Evolutionary conservation across 495 filamentous ascomycete genomes (phyloP), one percentile per base, ranked within the genome.

Genomic region (Podospora pseudopauciseta): DNA sequence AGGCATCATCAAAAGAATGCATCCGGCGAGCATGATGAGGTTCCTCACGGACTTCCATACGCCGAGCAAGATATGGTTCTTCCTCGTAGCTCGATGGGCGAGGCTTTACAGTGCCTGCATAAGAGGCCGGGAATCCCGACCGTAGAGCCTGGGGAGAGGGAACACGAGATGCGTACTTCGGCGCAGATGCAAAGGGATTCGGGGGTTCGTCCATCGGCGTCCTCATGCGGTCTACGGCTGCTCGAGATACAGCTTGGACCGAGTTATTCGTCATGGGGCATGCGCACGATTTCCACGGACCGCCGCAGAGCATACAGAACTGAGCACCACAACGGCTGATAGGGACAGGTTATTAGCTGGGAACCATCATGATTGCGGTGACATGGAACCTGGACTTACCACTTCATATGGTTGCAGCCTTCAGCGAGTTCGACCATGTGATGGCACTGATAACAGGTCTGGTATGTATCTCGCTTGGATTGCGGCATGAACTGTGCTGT

Each of bases 371-470:
- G 16, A 32, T 44, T 53, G 30, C 16, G n/a, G 55, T 53, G 69
- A 56, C 65, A 18, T 16, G n/a, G 26, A 32, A 78, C 3, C 16
- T 32, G 28, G n/a, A 49, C 88, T 76, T 82, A 89, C 87, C 88
- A 95, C 59, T 88, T 92, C 88, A 94, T 93, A 73, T 93, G 92
- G 77, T 92, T 92, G 75, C 90, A 92, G 61, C 92, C 91, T 73
- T 92, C 88, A 71, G 89, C 89, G 61, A 92, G 78, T 75, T 95
- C 91, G n/a, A 94, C 90, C 77, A 89, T 86, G 19, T 87, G 83
- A 65, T 83, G 87, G 79, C 92, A 95, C 69, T 83, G 88, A 76
- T 87, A 89, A 72, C 92, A 96, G 32, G 87, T 84, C 73, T 92
- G 89, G 87, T 90, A 92, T 26, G 90, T 90, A 68, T 90, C 86